These are phyloP conservation scores for Colletotrichum sp. DNA, from an alignment of 2,329 filamentous ascomycete genomes.

Conservation along the genomic window DNA sequence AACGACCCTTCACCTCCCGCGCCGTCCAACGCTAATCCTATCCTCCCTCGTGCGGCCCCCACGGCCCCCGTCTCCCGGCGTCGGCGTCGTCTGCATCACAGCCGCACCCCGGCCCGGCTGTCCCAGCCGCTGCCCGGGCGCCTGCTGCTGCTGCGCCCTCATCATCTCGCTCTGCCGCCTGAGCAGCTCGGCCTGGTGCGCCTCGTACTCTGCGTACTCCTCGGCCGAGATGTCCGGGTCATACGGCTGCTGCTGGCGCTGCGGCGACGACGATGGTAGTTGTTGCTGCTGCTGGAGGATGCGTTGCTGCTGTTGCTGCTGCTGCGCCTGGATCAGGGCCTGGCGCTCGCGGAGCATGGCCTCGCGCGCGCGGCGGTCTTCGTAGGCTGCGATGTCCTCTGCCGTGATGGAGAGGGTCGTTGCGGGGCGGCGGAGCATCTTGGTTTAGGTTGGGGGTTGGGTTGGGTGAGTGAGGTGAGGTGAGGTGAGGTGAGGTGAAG, in stretches of 20 bases:
- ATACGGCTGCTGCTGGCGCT: constrained; percentile 20
- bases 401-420: constrained; percentile 72
- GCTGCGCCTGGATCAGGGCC: constrained; percentile 17
- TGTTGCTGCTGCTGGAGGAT: constrained; percentile 19
- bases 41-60: constrained; percentile 37
- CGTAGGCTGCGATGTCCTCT: constrained; percentile 74
- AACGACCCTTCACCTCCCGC: constrained; percentile 16
- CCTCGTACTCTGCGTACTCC: constrained; percentile 8
- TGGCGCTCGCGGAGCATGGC: constrained; percentile 27
- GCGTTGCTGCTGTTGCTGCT: constrained; percentile 6
- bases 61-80: constrained; percentile 23
- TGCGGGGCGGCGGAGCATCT: constrained; percentile 70
- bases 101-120: constrained; percentile 18
- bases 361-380: constrained; percentile 61
- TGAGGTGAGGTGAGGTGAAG: background rate
- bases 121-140: constrained; percentile 22
- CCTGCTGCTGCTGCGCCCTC: background rate
- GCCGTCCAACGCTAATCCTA: constrained; percentile 39
- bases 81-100: constrained; percentile 28
- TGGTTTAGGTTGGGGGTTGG: constrained; percentile 6
- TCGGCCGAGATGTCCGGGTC: constrained; percentile 13
- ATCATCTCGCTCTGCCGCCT: background rate
- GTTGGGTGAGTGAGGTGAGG: background rate
- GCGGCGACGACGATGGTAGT: constrained; percentile 15
- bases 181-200: constrained; percentile 17